These are phyloP conservation scores for Termitomyces sp. DNA, from an alignment of 1,284 basidiomycete genomes.

Conservation along the genomic window DNA sequence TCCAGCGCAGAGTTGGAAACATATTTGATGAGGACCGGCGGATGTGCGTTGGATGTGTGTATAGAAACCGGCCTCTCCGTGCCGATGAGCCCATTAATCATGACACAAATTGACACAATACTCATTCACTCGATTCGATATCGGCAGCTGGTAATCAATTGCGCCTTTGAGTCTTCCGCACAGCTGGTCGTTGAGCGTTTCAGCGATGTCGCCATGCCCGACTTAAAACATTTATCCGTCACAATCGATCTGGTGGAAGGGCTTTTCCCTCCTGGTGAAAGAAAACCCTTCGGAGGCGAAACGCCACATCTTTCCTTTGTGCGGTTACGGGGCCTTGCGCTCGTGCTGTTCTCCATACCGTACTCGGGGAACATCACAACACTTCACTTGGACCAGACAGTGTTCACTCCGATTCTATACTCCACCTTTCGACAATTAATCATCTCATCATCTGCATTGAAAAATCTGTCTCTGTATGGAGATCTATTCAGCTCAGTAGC, in stretches of 20 bases:
- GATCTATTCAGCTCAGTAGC: slow-evolving; percentile 25
- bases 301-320: slow-evolving; percentile 32
- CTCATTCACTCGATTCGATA: slow-evolving; percentile 30
- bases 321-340: slow-evolving; percentile 38
- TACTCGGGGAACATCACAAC: slow-evolving; percentile 33
- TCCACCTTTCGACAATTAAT: slow-evolving; percentile 29
- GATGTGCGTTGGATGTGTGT: slow-evolving; percentile 28
- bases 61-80: slow-evolving; percentile 21
- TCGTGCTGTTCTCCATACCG: slow-evolving; percentile 28
- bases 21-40: slow-evolving; percentile 33
- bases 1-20: slow-evolving; percentile 23
- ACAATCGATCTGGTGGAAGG: slow-evolving; percentile 26
- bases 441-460: slow-evolving; percentile 25
- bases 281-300: slow-evolving; percentile 23
- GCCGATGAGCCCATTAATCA: slow-evolving; percentile 11
- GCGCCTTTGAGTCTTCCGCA: slow-evolving; percentile 21
- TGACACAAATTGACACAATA: slow-evolving; percentile 26
- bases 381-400: slow-evolving; percentile 40
- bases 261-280: slow-evolving; percentile 5
- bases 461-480: slow-evolving; percentile 37
- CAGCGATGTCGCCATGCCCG: slow-evolving; percentile 24
- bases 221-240: slow-evolving; percentile 33
- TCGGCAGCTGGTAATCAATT: slow-evolving; percentile 30
- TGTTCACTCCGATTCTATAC: slow-evolving; percentile 27
- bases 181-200: slow-evolving; percentile 27